Conservation (phyloP, 2,329 filamentous ascomycete genomes). For the Hirsutella minnesotensis region DNA sequence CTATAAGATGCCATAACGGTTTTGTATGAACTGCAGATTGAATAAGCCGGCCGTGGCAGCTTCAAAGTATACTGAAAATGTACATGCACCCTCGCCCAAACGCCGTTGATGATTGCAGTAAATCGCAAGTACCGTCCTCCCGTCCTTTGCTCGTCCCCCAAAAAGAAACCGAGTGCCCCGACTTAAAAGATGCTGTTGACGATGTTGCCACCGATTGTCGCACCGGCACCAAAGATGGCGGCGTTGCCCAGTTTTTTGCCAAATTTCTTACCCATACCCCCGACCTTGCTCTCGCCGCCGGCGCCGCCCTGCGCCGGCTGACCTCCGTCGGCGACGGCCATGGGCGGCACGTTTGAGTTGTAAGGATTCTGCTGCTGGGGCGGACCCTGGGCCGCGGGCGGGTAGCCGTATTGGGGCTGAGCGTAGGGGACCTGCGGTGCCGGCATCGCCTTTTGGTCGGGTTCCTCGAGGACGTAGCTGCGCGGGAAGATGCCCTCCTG, state of each 20-base stretch:
- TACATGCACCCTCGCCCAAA: too few relatives aligned
- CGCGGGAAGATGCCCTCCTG: conserved; percentile 91
- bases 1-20: too few relatives aligned
- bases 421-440: conserved; percentile 13
- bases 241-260: conserved; percentile 78
- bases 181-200: conserved; percentile 79
- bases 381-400: too few relatives aligned
- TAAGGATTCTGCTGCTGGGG: conserved; percentile 47
- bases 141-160: too few relatives aligned
- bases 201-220: conserved; percentile 79
- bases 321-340: conserved; percentile 56
- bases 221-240: conserved; percentile 86
- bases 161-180: too few relatives aligned
- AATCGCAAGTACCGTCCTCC: too few relatives aligned
- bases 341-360: conserved; percentile 58
- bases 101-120: too few relatives aligned
- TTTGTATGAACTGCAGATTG: too few relatives aligned
- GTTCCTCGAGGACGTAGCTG: conserved; percentile 69
- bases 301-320: conserved; percentile 25
- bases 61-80: too few relatives aligned
- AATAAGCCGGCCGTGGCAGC: too few relatives aligned
- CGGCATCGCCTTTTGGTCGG: conserved; percentile 31
- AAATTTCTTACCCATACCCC: conserved; percentile 81
- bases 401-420: conserved; percentile 27
- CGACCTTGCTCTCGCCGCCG: conserved; percentile 44